These are phyloP conservation scores for Pseudogymnoascus sp. DNA, from an alignment of 2,329 filamentous ascomycete species.

Conservation along the genomic window DNA sequence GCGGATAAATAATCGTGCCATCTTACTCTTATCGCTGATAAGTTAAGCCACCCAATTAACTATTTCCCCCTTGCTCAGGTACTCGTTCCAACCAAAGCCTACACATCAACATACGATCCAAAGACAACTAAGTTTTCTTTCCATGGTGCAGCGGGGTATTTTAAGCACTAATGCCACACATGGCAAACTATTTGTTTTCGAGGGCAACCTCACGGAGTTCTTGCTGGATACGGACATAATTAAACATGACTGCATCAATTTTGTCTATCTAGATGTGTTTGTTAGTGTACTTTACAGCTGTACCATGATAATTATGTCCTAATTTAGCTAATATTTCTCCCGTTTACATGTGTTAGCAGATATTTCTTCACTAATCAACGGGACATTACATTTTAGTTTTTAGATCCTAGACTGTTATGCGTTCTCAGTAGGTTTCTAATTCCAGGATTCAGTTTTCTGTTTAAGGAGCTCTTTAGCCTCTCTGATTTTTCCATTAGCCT, in stretches of 20 bases:
- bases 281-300: too few species aligned
- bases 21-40: not conserved
- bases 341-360: too few species aligned
- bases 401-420: too few species aligned
- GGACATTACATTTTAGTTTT: too few species aligned
- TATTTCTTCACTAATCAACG: too few species aligned
- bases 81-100: not conserved
- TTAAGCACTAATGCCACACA: not conserved
- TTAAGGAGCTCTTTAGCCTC: too few species aligned
- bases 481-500: too few species aligned
- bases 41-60: not conserved
- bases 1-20: conserved; percentile 1
- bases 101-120: not conserved
- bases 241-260: not conserved
- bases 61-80: not conserved
- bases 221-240: not conserved
- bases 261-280: not conserved
- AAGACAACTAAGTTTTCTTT: not conserved
- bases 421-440: too few species aligned
- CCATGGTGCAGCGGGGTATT: not conserved
- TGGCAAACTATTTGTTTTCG: not conserved
- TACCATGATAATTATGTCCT: too few species aligned
- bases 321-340: too few species aligned
- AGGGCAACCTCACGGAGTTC: not conserved
- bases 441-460: too few species aligned